A percentile compares a stretch with the other conserved stretches of the same genome.
phyloP scores from a whole-genome alignment of 2,329 filamentous ascomycete species.

The Alternaria gaisen region DNA sequence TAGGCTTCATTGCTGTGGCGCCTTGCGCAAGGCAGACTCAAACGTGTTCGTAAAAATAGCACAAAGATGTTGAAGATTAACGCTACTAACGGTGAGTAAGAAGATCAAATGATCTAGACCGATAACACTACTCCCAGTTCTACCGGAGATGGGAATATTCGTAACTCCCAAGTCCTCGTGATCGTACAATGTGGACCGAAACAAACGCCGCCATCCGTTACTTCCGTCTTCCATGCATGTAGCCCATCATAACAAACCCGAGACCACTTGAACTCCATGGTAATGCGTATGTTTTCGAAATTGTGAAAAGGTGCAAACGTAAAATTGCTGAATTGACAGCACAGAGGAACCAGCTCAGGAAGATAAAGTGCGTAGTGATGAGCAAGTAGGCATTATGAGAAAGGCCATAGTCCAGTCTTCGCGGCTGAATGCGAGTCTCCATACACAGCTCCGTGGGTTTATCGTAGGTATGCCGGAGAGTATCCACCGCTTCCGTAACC shows the following conservation, averaged over 20 bases:
- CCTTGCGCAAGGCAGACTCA: constrained; percentile 29
- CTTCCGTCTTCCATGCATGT: constrained; percentile 20
- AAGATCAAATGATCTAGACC: neutral
- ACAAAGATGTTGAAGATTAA: constrained; percentile 10
- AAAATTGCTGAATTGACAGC: constrained; percentile 22
- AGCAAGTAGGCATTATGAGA: neutral
- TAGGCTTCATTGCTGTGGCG: constrained; percentile 7
- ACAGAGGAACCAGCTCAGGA: constrained; percentile 37
- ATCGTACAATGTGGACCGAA: constrained; percentile 32
- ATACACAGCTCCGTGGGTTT: neutral
- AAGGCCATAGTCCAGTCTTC: neutral
- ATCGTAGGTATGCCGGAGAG: constrained; percentile 26
- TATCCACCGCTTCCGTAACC: constrained; percentile 42
- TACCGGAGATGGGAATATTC: constrained; percentile 24
- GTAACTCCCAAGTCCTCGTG: constrained; percentile 22
- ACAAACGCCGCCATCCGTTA: constrained; percentile 6
- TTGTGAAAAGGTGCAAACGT: constrained; percentile 18
- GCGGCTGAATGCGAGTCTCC: neutral
- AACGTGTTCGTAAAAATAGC: constrained; percentile 21
- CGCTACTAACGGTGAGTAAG: constrained; percentile 4
- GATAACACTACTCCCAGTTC: constrained; percentile 22
- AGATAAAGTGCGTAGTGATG: constrained; percentile 17
- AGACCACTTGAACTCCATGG: constrained; percentile 35
- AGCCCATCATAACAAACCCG: constrained; percentile 16
- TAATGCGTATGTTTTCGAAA: constrained; percentile 28